phyloP scores from a whole-genome alignment of 768 basidiomycete species.

The Clavulina sp. region DNA sequence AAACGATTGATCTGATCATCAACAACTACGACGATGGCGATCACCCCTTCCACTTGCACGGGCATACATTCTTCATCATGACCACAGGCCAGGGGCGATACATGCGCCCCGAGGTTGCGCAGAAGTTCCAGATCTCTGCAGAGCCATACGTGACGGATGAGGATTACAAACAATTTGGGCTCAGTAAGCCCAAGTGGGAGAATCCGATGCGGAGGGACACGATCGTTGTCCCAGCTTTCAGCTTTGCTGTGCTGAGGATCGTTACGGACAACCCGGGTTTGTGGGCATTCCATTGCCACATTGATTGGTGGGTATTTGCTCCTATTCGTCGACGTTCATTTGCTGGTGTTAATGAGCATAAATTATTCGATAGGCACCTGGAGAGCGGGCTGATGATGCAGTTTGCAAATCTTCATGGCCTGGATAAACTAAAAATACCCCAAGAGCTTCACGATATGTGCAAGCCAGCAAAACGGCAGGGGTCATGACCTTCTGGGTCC shows the following conservation, averaged over 20 bases:
- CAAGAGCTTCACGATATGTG: background rate
- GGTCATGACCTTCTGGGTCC: too few relatives aligned
- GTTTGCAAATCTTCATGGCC: conserved; percentile 1
- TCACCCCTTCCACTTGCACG: conserved; percentile 12
- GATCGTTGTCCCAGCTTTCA: background rate
- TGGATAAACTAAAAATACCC: background rate
- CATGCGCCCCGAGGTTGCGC: background rate
- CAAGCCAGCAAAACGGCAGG: too few relatives aligned
- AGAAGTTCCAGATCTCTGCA: too few relatives aligned
- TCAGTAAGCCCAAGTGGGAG: background rate
- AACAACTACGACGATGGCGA: conserved; percentile 10
- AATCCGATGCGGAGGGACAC: background rate
- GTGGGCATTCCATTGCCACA: conserved; percentile 8
- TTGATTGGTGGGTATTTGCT: background rate
- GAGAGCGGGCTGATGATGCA: conserved; percentile 7
- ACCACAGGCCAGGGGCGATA: conserved; percentile 2
- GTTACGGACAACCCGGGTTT: background rate
- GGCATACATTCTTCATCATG: conserved; percentile 8
- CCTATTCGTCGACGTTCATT: too few relatives aligned
- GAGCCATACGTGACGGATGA: too few relatives aligned
- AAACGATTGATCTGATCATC: conserved; percentile 9
- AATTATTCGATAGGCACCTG: conserved; percentile 3
- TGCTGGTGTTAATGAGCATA: background rate
- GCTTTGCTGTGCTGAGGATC: background rate
- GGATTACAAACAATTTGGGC: too few relatives aligned